Conservation (phyloP, 2,329 filamentous ascomycete genomes). For the Colletotrichum cordylinicola region DNA sequence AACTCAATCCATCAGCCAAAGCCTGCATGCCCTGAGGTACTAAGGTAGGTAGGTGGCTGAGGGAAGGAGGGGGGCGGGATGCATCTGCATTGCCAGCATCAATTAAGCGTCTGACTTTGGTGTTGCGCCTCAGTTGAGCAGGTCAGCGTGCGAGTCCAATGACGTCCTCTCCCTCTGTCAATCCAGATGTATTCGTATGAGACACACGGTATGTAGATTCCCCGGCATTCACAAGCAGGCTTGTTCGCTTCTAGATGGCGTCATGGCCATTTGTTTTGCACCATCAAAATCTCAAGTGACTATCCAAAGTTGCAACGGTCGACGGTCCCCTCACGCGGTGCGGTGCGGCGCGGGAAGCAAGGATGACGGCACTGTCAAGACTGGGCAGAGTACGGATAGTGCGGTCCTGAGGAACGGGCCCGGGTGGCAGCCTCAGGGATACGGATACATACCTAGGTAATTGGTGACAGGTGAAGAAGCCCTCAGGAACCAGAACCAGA, state of each 20-base stretch:
- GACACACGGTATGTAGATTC: neutral
- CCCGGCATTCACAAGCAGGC: neutral
- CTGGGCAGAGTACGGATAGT: neutral
- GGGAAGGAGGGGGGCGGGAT: no score
- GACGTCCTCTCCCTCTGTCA: neutral
- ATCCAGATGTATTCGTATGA: neutral
- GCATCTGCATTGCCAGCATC: no score
- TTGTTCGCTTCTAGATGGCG: neutral
- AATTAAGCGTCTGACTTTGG: neutral
- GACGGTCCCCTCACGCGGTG: slow-evolving; percentile 15
- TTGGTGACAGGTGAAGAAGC: neutral
- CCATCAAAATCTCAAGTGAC: neutral
- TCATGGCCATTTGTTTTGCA: neutral
- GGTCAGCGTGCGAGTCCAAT: neutral
- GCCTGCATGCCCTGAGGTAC: no score
- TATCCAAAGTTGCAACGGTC: slow-evolving; percentile 12
- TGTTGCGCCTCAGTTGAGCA: neutral
- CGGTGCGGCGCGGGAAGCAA: slow-evolving; percentile 21
- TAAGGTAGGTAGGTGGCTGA: no score
- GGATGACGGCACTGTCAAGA: slow-evolving; percentile 18
- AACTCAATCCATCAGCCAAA: no score
- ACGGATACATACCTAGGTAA: neutral
- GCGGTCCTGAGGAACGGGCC: neutral
- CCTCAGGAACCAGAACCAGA: neutral
- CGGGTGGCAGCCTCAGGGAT: neutral